Conservation (phyloP, 352 stramenopile genomes). For the Phytophthora vignae region DNA sequence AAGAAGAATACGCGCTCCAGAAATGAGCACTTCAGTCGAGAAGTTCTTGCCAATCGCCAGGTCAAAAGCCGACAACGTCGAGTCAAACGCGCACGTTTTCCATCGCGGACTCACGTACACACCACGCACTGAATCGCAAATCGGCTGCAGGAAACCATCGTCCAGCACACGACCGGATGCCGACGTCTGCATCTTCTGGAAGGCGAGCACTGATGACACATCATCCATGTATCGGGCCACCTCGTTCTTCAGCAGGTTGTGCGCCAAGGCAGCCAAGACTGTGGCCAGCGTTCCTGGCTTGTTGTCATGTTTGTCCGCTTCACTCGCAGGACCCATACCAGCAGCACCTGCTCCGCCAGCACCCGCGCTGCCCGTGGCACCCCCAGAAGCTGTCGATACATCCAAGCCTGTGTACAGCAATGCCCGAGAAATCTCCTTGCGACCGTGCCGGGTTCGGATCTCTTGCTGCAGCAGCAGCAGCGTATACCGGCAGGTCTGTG, state of each 20-base stretch:
- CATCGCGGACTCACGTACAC: constrained; percentile 80
- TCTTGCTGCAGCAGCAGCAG: constrained; percentile 84
- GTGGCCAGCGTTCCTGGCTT: constrained; percentile 57
- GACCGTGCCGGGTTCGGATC: constrained; percentile 76
- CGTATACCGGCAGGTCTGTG: constrained; percentile 72
- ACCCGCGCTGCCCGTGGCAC: constrained; percentile 19
- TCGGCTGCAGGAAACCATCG: constrained; percentile 79
- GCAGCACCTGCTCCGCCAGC: constrained; percentile 18
- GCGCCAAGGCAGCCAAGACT: constrained; percentile 71
- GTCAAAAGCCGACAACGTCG: constrained; percentile 83
- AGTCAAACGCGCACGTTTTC: constrained; percentile 84
- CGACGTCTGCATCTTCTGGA: constrained; percentile 64
- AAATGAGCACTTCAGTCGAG: constrained; percentile 81
- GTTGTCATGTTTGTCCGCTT: constrained; percentile 53
- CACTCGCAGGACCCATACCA: constrained; percentile 31
- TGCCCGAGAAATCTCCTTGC: constrained; percentile 71
- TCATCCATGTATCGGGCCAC: constrained; percentile 75
- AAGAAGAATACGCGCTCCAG: constrained; percentile 78
- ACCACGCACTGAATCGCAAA: constrained; percentile 84
- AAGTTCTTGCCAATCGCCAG: constrained; percentile 88
- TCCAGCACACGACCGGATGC: constrained; percentile 74
- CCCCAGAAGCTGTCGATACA: constrained; percentile 22
- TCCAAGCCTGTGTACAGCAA: constrained; percentile 60
- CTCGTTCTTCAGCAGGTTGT: constrained; percentile 85
- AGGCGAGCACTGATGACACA: constrained; percentile 68